These are phyloP conservation scores for Dimocarpus longan DNA, from an alignment of 345 rosid species.

Conservation along the genomic window DNA sequence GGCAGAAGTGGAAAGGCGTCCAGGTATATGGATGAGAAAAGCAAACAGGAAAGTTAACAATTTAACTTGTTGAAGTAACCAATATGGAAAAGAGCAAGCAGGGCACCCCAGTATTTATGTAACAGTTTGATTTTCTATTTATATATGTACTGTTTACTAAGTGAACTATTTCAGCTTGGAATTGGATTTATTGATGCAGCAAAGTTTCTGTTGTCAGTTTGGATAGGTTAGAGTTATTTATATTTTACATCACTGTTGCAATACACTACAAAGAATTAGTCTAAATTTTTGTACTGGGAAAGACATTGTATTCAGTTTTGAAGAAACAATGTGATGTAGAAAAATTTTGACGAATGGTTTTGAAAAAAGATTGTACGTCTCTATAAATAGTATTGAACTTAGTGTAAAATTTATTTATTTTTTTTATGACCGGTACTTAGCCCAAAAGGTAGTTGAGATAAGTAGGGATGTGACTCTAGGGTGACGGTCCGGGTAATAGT, in stretches of 20 bases:
- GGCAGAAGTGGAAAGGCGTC: constrained; percentile 89
- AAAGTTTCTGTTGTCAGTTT: neutral
- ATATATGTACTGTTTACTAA: neutral
- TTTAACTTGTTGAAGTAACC: neutral
- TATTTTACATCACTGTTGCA: neutral
- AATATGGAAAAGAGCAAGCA: neutral
- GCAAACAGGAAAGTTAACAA: constrained; percentile 17
- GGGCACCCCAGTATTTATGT: neutral
- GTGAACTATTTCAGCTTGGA: neutral
- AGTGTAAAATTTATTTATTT: too few species aligned
- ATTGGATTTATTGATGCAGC: neutral
- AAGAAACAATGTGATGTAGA: neutral
- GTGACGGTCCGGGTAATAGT: too few species aligned
- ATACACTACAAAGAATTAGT: neutral
- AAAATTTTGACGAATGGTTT: neutral
- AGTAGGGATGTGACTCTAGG: too few species aligned
- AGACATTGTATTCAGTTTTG: neutral
- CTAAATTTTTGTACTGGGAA: neutral
- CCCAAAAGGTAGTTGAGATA: too few species aligned
- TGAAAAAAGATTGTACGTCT: neutral
- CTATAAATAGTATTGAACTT: too few species aligned
- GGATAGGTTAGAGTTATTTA: neutral
- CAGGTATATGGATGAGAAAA: constrained; percentile 54
- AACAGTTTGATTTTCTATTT: neutral
- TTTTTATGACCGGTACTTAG: too few species aligned